A percentile compares a stretch with the other conserved stretches of the same genome.
phyloP scores from a whole-genome alignment of 2,329 filamentous ascomycete genomes.

The Fusarium palustre region DNA sequence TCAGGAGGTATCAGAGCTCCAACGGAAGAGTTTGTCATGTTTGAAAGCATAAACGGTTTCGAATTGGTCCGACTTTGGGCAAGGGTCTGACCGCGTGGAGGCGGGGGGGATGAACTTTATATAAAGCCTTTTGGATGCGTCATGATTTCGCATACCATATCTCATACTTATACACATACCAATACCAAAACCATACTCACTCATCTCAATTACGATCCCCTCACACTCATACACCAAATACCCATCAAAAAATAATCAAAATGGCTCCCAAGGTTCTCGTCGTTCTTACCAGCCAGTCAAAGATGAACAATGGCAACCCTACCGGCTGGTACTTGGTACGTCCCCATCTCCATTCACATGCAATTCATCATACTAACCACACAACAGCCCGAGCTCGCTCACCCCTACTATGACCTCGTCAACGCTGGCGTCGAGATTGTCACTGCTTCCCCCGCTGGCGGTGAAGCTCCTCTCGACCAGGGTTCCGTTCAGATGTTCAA shows the following conservation, averaged over 20 bases:
- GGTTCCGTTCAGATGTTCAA: constrained; percentile 66
- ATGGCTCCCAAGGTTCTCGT: constrained; percentile 74
- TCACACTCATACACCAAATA: not conserved
- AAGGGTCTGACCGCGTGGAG: constrained; percentile 20
- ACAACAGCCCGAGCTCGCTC: constrained; percentile 69
- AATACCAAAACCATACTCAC: not conserved
- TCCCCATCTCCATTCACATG: not conserved
- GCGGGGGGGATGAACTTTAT: constrained; percentile 8
- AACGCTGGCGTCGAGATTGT: constrained; percentile 59
- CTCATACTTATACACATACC: not conserved
- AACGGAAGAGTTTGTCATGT: constrained; percentile 36
- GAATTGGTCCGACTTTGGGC: constrained; percentile 26
- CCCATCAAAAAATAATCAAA: constrained; percentile 23
- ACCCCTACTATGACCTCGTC: constrained; percentile 70
- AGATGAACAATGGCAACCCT: constrained; percentile 62
- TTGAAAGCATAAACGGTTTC: constrained; percentile 12
- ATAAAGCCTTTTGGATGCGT: constrained; percentile 27
- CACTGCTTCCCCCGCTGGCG: constrained; percentile 72
- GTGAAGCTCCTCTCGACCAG: constrained; percentile 71
- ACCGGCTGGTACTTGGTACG: constrained; percentile 79
- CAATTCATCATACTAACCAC: not conserved
- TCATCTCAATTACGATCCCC: not conserved
- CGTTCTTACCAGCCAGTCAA: constrained; percentile 73
- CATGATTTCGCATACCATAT: constrained; percentile 1
- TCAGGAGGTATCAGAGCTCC: constrained; percentile 13